Percentiles rank a stretch among this genome's conserved stretches.
phyloP scores from a whole-genome alignment of 2,329 filamentous ascomycete genomes.

The Leptographium procerum region DNA sequence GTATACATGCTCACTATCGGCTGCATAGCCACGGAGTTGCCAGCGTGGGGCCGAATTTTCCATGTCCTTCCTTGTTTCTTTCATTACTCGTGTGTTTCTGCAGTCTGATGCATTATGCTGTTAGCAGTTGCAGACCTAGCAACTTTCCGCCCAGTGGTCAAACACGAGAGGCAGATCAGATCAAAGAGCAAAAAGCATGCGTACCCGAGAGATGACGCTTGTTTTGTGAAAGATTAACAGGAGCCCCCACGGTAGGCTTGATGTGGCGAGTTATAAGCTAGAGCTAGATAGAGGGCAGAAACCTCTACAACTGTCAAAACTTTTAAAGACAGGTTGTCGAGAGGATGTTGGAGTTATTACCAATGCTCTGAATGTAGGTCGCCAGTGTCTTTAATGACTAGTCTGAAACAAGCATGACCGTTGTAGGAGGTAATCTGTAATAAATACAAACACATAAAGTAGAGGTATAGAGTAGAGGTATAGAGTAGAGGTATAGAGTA shows the following conservation, averaged over 20 bases:
- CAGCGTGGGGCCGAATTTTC: not conserved
- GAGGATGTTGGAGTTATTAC: too few species aligned
- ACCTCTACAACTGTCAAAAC: too few species aligned
- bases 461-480: too few species aligned
- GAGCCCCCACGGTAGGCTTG: not conserved
- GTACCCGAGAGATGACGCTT: not conserved
- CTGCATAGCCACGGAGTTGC: not conserved
- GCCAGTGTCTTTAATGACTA: too few species aligned
- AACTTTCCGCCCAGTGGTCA: not conserved
- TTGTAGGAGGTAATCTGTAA: too few species aligned
- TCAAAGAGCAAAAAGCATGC: not conserved
- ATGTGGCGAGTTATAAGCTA: not conserved
- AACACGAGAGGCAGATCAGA: not conserved
- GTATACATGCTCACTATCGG: not conserved
- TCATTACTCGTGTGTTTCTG: not conserved
- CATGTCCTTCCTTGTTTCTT: not conserved
- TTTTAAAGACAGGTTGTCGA: too few species aligned
- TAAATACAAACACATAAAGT: too few species aligned
- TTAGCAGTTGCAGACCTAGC: not conserved
- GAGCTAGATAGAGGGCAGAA: not conserved
- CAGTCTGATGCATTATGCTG: not conserved
- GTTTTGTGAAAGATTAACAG: not conserved
- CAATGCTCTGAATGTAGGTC: too few species aligned
- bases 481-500: too few species aligned
- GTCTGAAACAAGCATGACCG: too few species aligned